A percentile compares a stretch with the other conserved stretches of the same genome.
Evolutionary conservation across 768 basidiomycete genomes (phyloP).

Genomic region (Podaxis sp.): DNA sequence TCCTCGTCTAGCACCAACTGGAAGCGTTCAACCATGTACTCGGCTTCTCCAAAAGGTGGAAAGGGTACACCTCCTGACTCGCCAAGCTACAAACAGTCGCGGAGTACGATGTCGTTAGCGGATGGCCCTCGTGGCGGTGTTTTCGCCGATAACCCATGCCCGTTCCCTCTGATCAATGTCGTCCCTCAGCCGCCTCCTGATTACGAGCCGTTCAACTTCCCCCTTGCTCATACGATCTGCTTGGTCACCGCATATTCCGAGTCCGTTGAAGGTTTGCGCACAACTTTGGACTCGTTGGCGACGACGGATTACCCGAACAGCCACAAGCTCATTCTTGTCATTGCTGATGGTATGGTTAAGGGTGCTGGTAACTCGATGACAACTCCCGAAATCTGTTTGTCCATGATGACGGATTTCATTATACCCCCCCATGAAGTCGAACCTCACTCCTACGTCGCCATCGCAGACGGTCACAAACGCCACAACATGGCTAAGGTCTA

Average conservation of each 20-base stretch:
- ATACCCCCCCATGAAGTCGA: slow-evolving; percentile 80
- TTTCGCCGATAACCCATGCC: slow-evolving; percentile 72
- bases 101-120: slow-evolving; percentile 74
- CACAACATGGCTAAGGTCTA: slow-evolving; percentile 99
- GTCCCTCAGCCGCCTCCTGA: slow-evolving; percentile 90
- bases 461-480: slow-evolving; percentile 98
- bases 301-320: slow-evolving; percentile 99
- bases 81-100: slow-evolving; percentile 67
- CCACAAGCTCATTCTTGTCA: slow-evolving; percentile 93
- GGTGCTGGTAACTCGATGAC: slow-evolving; percentile 85
- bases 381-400: slow-evolving; percentile 90
- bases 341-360: slow-evolving; percentile 98
- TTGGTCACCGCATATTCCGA: slow-evolving; percentile 99
- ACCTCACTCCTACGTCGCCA: slow-evolving; percentile 94
- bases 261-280: slow-evolving; percentile 91
- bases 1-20: slow-evolving; percentile 43
- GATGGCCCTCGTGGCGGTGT: slow-evolving; percentile 41
- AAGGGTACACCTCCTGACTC: slow-evolving; percentile 72
- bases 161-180: slow-evolving; percentile 88
- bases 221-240: slow-evolving; percentile 88
- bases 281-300: slow-evolving; percentile 96
- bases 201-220: slow-evolving; percentile 95
- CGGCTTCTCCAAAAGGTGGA: slow-evolving; percentile 34
- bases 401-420: slow-evolving; percentile 97
- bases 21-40: slow-evolving; percentile 57